Base-by-base conservation (phyloP, 2,329 filamentous ascomycete genomes). In the Xylariales sp. region DNA sequence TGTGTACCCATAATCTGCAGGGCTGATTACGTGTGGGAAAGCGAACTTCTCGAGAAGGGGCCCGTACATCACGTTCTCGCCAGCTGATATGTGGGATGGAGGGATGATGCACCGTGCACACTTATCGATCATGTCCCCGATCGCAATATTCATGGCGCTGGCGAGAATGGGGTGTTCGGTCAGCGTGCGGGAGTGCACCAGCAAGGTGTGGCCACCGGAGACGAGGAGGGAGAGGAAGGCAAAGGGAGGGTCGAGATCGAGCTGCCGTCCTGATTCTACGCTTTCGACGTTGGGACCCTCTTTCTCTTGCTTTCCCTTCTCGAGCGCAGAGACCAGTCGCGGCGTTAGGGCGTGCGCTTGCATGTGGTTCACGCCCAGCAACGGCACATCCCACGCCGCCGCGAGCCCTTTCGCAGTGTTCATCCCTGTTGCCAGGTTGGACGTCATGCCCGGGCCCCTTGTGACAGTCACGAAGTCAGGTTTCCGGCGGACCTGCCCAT, bases 331-430 rank as follows among this genome's bases (percentile, higher is more conserved):
- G 4, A 84, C 82, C 31, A 98, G 75, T 8, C 88, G 76, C 12
- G 91, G 86, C 14, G 93, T 97, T 47, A 98, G 68, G 14, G 93
- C 85, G 63, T 98, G 93, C 9, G 90, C 93, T 61, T 96, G 90
- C 93, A 98, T 97, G 63, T 98, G 93, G 61, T 98, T 86, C 1
- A 96, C 86, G 1, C 82, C 93, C 1, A 97, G 62, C 22, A 97
- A 68, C 3, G 91, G 90, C 27, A 89, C 75, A 49, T 81, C 75
- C 87, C 87, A 95, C 27, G 88, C 89, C 15, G 86, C 71, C 0
- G 90, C 81, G 15, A 97, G 73, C 0, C 89, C 93, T 63, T 97
- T 97, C 14, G 88, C 93, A 16, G 82, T 83, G 57, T 88, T 82
- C 9, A 97, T 62, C 0, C 93, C 93, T 12, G 84, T 80, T 15